Base-by-base conservation (phyloP, 225 moss, liverwort and hornwort species). In the Ulota crispa region DNA sequence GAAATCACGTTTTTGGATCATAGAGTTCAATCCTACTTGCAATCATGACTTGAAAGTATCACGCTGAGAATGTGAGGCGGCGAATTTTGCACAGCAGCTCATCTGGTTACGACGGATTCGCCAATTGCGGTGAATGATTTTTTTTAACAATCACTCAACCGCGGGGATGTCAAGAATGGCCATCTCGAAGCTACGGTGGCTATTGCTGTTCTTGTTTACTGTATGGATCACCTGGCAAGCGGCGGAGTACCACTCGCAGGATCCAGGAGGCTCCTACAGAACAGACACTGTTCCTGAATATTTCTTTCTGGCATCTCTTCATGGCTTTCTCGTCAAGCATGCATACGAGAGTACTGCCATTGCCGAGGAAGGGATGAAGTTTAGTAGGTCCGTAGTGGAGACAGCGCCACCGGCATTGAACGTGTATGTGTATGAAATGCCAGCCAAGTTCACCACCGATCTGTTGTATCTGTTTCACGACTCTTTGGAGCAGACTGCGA, bases 351-450 rank as follows among this genome's bases (percentile, higher is more conserved):
- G 23, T 37, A 64, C 16, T 28, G 13, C 60, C 1, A 68, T 24
- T 50, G 60, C 8, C 10, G 63, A 34, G 36, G 77, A 53, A 8
- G 27, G 36, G 43, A 43, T 64, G 63, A 65, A 53, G 21, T 28
- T 87, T 12, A 50, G 78, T 19, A 81, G 57, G 45, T 73, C 45
- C 2, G 21, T 74, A 72, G 70, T 39, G 23, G 70, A 41, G 66
- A 78, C 55, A 56, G 64, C 68, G 34, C 8, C 8, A 16, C 31
- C 61, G 41, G 9, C 60, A 9, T 75, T 91, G 82, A 86, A 78
- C 42, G 86, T 91, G 36, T 89, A 82, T 72, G 85, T 91, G 27
- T 85, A 89, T 67, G 82, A 91, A 42, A 91, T 91, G 91, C 91
- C 91, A 53, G 61, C 80, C 74, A 87, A 87, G 84, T 89, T 91